Evolutionary conservation across 1,139 yeast species (phyloP).

Genomic region (Nakaseomyces bracarensis): DNA sequence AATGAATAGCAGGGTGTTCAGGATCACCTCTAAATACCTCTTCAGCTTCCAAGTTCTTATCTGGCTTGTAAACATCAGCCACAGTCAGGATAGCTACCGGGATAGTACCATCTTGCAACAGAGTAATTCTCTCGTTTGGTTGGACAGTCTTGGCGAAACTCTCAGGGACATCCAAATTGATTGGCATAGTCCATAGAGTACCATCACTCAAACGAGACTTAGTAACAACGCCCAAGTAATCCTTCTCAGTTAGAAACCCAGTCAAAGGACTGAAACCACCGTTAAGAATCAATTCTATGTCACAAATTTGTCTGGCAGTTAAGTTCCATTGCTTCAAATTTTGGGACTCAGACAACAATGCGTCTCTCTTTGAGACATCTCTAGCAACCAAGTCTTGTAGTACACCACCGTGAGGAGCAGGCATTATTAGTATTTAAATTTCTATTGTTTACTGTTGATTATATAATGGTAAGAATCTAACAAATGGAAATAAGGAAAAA

Average conservation of each 20-base stretch:
- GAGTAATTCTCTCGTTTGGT: conserved; percentile 57
- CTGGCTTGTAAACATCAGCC: conserved; percentile 71
- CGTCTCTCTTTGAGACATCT: conserved; percentile 54
- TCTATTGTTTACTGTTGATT: not conserved
- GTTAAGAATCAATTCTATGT: conserved; percentile 78
- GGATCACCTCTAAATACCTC: conserved; percentile 94
- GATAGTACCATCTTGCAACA: conserved; percentile 76
- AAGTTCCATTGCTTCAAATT: conserved; percentile 38
- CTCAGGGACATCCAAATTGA: conserved; percentile 69
- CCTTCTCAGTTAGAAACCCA: conserved; percentile 76
- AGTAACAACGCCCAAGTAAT: conserved; percentile 72
- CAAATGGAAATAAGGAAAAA: too few relatives aligned
- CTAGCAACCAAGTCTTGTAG: conserved; percentile 80
- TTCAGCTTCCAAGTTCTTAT: conserved; percentile 70
- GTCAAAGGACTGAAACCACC: conserved; percentile 93
- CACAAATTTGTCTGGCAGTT: conserved; percentile 88
- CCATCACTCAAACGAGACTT: conserved; percentile 72
- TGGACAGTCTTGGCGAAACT: conserved; percentile 42
- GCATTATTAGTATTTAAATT: conserved; percentile 38
- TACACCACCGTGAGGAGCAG: conserved; percentile 85
- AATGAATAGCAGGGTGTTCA: conserved; percentile 87
- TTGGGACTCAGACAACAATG: conserved; percentile 51
- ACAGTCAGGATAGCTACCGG: conserved; percentile 76
- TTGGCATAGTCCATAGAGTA: conserved; percentile 86
- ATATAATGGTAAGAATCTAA: not conserved